Conservation (phyloP, 1,284 basidiomycete genomes). For the Papiliotrema flavescens region DNA sequence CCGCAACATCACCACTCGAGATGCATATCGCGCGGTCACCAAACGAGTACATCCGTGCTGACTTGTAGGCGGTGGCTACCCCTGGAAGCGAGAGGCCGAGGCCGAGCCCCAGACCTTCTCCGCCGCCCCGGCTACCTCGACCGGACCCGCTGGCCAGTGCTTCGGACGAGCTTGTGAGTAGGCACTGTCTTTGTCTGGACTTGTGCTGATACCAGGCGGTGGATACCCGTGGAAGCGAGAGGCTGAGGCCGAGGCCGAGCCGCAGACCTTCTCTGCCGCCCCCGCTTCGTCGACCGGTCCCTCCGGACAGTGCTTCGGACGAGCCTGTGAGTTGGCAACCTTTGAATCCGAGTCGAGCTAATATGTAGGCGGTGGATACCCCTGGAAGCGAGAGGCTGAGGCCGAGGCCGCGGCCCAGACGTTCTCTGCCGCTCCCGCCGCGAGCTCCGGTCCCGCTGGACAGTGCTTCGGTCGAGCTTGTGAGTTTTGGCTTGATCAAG, state of each 20-base stretch:
- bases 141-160: not conserved
- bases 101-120: not conserved
- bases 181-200: too few relatives aligned
- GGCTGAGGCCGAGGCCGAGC: slow-evolving; percentile 14
- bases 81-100: slow-evolving; percentile 4
- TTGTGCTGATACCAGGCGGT: not conserved
- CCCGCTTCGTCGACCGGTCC: slow-evolving; percentile 1
- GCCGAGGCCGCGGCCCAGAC: slow-evolving; percentile 16
- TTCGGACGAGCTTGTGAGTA: not conserved
- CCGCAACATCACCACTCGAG: too few relatives aligned
- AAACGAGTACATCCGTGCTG: not conserved
- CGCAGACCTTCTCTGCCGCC: not conserved
- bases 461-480: too few relatives aligned
- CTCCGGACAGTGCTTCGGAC: slow-evolving; percentile 3
- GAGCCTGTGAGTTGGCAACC: not conserved
- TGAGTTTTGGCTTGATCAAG: too few relatives aligned
- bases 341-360: not conserved
- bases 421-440: slow-evolving; percentile 2
- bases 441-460: not conserved
- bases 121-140: not conserved
- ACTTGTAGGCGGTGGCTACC: not conserved
- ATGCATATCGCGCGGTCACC: too few relatives aligned
- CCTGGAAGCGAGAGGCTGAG: slow-evolving; percentile 24
- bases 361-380: slow-evolving; percentile 8
- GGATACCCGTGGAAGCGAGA: slow-evolving; percentile 9